Evolutionary conservation across 371 early-diverging fungal species (phyloP), one percentile per base, ranked within the genome.

Genomic region (Mucor plumbeus): DNA sequence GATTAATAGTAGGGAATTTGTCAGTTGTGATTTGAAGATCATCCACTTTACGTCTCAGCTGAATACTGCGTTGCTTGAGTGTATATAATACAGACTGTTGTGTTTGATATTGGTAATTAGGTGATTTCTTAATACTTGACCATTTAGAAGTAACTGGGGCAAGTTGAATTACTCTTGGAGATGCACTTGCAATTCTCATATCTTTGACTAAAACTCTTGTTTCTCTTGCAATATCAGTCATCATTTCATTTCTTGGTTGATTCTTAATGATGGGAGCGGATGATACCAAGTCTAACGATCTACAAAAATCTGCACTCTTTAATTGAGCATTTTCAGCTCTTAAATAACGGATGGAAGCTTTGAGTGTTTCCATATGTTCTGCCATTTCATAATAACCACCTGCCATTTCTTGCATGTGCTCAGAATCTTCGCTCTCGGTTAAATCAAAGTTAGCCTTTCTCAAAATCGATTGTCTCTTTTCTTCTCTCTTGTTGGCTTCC

Each of bases 281-380:
- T 10, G 56, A 14, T 8, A 34, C 15, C 36, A 56, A 56, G 34
- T 81, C 68, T 17, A 87, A 65, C 17, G 72, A 79, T 43, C 72
- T 62, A 67, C 83, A 63, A 1, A 81, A 75, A n/a, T 85, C 85
- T 7, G 75, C 65, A n/a, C 88, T 82, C 70, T 92, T 92, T 39
- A 96, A 72, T 34, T 91, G 85, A 5, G 92, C 84, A 74, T 95
- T 96, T 74, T 96, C 96, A 34, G 88, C 85, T 39, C 94, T 87
- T 64, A 95, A 62, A 73, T 87, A 94, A 11, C 90, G 83, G 54
- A 95, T 74, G 0, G 92, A 92, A 19, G 90, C 81, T 66, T 89
- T 90, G 48, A 96, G 84, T 0, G 90, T 78, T 44, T 91, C 91
- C 48, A 94, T 57, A 57, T 80, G 65, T 36, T 58, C 65, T 7